Evolutionary conservation across 139 green algal species (phyloP), one percentile per base, ranked within the genome.

Genomic region (Coccomyxa sp.): DNA sequence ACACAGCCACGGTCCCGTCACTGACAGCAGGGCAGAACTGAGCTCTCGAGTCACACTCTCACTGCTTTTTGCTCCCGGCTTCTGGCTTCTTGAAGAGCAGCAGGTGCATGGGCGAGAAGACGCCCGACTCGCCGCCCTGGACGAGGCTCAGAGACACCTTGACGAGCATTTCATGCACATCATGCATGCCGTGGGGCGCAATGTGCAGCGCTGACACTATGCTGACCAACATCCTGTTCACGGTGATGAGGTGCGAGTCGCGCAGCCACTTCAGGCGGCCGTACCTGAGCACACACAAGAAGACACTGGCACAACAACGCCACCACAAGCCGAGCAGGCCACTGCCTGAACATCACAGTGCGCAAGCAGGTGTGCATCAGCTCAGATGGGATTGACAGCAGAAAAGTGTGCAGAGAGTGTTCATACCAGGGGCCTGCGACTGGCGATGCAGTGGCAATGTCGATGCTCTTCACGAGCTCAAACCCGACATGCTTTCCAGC

Each of bases 91-190:
- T 80, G 87, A 98, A 96, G 1, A 98, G 87, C 51, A 99, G 86
- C 85, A 98, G 90, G 89, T 99, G 95, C 94, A 98, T 98, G 77
- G 97, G 97, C 0, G 96, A 95, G 92, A 99, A 99, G 74, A 98
- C 92, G 32, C 94, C 95, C 13, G 90, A 91, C 83, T 97, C 88
- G 25, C 96, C 97, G 71, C 94, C 95, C 60, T 92, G 71, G 23
- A 77, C 71, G 27, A 77, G 90, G 85, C 87, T 87, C 83, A 85
- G 84, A 10, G 93, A 92, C 58, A 95, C 92, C n/a, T 94, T 87
- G n/a, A 96, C 87, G 58, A 99, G 90, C 97, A 99, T 99, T 79
- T 96, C 89, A 90, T 99, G 97, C 76, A 98, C 68, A 38, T 90
- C 93, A 60, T 89, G 77, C 60, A 93, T 88, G 78, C 93, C 95